Base-by-base conservation (phyloP, 2,329 filamentous ascomycete species). In the Elsinoe necatrix region DNA sequence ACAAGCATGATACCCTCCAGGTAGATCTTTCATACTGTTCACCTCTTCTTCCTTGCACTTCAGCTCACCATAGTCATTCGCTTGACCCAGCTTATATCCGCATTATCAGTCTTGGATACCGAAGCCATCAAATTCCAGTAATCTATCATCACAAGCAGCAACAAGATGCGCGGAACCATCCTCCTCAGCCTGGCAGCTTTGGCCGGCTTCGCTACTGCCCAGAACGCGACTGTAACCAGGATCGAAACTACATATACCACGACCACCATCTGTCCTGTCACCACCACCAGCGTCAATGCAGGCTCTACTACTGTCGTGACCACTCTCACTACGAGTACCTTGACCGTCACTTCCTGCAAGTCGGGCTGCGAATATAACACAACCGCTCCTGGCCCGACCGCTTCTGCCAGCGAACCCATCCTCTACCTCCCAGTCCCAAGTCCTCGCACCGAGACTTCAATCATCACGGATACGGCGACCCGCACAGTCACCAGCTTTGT, bases 341-440 rank as follows among this genome's bases (percentile, higher is more conserved):
- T 72, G 37, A 70, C 68, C 12, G 61, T 71, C 51, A 72, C 70
- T 4, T 68, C 67, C 9, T 73, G 70, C 68, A 66, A 67, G 61
- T 63, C 60, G 6, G 69, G 69, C 16, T 72, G 70, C 64, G 58
- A 64, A 34, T 56, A 54, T 51, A 50, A 51, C 50, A 58, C 58
- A 12, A 56, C 42, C 58, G 37, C 51, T 23, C 42, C 57, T 23
- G 18, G 43, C 37, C 18, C 55, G 23, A 42, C 57, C 16, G 52
- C 55, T 6, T 54, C 29, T 21, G 27, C 29, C 25, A 56, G 56
- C 56, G 50, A 42, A 54, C 34, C 48, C 47, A 57, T 41, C 55
- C 31, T 51, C 29, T 51, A 50, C 29, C 43, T 52, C 8, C 55
- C 55, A 25, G 29, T 51, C 27, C 55, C 55, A 20, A 59, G 45